phyloP scores from a whole-genome alignment of 257 asterid genomes.

The Nicotiana tomentosiformis region DNA sequence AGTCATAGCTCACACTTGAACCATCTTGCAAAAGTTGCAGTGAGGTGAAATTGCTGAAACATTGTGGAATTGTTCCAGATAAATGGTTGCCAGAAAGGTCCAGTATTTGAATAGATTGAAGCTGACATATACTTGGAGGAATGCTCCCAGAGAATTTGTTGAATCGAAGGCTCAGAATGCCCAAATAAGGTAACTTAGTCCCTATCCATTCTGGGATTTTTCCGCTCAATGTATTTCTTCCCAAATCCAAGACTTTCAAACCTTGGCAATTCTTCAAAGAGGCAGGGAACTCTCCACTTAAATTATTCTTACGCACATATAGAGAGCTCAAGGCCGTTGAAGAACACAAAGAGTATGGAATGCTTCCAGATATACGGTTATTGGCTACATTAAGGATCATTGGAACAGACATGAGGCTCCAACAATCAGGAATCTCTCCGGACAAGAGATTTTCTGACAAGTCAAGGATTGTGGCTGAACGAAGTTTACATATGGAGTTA shows the following conservation, averaged over 20 bases:
- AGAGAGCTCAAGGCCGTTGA: neutral
- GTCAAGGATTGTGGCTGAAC: neutral
- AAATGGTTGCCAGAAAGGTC: slow-evolving; percentile 34
- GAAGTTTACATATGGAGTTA: slow-evolving; percentile 17
- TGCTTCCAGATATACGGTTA: neutral
- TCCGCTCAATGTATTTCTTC: slow-evolving; percentile 28
- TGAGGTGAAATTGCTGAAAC: slow-evolving; percentile 22
- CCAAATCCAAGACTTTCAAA: slow-evolving; percentile 25
- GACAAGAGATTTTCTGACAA: slow-evolving; percentile 8
- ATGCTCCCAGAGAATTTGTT: slow-evolving; percentile 26
- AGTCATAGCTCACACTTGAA: neutral
- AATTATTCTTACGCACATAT: slow-evolving; percentile 23
- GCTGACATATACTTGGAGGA: slow-evolving; percentile 30
- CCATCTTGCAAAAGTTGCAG: neutral
- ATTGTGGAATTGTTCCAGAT: slow-evolving; percentile 28
- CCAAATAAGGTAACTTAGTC: neutral
- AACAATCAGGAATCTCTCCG: slow-evolving; percentile 15
- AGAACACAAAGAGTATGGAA: neutral
- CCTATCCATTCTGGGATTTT: slow-evolving; percentile 28
- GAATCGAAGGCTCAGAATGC: slow-evolving; percentile 10
- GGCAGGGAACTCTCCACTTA: slow-evolving; percentile 26
- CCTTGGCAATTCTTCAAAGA: slow-evolving; percentile 16
- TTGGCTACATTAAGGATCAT: slow-evolving; percentile 4
- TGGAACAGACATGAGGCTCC: neutral
- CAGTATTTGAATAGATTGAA: slow-evolving; percentile 23